These are phyloP conservation scores for Mortierella hygrophila DNA, from an alignment of 192 early-diverging fungal genomes.

Conservation along the genomic window DNA sequence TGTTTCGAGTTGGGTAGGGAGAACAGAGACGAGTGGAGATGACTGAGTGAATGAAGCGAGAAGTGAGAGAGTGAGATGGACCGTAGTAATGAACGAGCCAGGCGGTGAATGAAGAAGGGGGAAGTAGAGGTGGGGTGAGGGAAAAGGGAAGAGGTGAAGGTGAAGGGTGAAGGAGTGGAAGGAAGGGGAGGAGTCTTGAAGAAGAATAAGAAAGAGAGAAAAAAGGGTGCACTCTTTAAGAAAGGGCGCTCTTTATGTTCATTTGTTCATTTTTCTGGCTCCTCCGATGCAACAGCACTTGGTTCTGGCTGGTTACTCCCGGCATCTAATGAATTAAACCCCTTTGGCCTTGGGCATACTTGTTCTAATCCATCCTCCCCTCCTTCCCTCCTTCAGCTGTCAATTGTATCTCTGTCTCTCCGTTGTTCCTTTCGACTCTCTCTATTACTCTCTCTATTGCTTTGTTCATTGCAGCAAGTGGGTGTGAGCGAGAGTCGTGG, in stretches of 20 bases:
- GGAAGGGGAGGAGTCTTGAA: neutral
- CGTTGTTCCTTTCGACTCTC: too few species aligned
- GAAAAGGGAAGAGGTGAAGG: neutral
- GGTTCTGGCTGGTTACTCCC: too few species aligned
- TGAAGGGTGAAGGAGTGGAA: neutral
- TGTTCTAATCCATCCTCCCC: too few species aligned
- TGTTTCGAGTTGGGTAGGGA: neutral
- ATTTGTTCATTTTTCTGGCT: neutral
- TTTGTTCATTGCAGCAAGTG: too few species aligned
- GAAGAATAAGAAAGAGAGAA: slow-evolving; percentile 4
- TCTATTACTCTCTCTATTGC: too few species aligned
- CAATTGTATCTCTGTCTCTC: too few species aligned
- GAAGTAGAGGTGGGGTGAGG: neutral
- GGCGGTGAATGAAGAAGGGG: neutral
- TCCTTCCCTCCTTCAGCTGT: too few species aligned
- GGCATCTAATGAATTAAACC: too few species aligned
- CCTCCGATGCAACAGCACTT: neutral
- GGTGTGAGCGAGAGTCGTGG: too few species aligned
- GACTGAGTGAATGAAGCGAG: slow-evolving; percentile 8
- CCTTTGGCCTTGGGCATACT: too few species aligned
- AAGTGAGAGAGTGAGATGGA: neutral
- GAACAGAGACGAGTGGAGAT: neutral
- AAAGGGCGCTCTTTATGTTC: neutral
- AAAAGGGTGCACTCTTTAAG: neutral
- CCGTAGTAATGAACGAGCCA: slow-evolving; percentile 37